Evolutionary conservation across 2,329 filamentous ascomycete genomes (phyloP).

Genomic region (Byssochlamys sp.): DNA sequence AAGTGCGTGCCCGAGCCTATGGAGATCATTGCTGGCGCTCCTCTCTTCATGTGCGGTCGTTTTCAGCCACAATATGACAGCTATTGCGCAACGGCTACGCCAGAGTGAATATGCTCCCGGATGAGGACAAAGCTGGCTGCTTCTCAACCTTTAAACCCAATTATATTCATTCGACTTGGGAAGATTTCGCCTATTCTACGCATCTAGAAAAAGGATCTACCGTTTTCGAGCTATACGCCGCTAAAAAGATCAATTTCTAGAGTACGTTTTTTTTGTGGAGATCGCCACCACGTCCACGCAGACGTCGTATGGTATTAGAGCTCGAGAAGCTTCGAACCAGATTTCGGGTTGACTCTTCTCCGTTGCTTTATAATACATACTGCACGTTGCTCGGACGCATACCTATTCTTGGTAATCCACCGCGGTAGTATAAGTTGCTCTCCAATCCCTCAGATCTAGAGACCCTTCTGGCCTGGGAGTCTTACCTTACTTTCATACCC

Average conservation of each 20-base stretch:
- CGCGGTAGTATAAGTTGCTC: not conserved
- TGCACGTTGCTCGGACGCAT: not conserved
- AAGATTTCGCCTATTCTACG: not conserved
- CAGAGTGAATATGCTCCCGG: not conserved
- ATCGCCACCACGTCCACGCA: not conserved
- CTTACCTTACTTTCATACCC: not conserved
- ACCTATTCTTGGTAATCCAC: not conserved
- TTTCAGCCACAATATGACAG: not conserved
- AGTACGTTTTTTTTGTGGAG: not conserved
- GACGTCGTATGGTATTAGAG: not conserved
- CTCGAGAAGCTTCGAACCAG: not conserved
- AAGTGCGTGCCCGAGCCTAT: not conserved
- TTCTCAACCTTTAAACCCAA: not conserved
- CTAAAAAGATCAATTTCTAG: not conserved
- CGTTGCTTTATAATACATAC: not conserved
- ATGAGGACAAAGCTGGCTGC: not conserved
- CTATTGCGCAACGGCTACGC: not conserved
- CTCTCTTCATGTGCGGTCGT: not conserved
- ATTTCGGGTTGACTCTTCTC: not conserved
- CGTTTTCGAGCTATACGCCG: not conserved
- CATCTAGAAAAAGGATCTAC: not conserved
- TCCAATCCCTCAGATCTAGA: not conserved
- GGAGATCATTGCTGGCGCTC: not conserved
- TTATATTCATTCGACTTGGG: not conserved
- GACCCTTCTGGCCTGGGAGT: not conserved